Evolutionary conservation across 352 stramenopile species (phyloP).

Genomic region (Albugo laibachii): DNA sequence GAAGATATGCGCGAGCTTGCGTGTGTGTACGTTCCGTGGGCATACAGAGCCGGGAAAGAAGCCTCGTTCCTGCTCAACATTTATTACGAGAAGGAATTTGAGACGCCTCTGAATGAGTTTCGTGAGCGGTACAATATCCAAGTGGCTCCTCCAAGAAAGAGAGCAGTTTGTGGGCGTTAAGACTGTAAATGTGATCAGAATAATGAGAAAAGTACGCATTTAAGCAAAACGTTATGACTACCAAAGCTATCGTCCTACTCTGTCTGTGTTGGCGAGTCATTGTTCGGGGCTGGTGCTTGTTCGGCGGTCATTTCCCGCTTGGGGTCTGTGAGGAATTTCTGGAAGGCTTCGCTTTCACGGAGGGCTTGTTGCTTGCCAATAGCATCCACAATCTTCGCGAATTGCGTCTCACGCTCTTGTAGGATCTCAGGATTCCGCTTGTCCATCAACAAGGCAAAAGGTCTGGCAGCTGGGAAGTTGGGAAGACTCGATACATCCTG

Average conservation of each 20-base stretch:
- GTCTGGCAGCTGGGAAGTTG: constrained; percentile 20
- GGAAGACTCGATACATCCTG: constrained; percentile 18
- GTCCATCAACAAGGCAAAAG: constrained; percentile 27
- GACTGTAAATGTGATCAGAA: too few relatives aligned
- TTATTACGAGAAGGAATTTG: constrained; percentile 92
- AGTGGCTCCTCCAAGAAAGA: not conserved
- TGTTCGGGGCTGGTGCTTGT: too few relatives aligned
- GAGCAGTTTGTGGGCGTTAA: too few relatives aligned
- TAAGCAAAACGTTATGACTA: too few relatives aligned
- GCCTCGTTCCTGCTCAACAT: constrained; percentile 79
- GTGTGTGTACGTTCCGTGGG: constrained; percentile 88
- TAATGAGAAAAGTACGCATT: too few relatives aligned
- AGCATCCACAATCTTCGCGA: constrained; percentile 41
- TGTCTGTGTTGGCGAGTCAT: too few relatives aligned
- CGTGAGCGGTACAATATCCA: constrained; percentile 23
- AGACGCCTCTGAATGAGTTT: constrained; percentile 79
- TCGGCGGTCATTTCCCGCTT: too few relatives aligned
- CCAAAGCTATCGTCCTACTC: too few relatives aligned
- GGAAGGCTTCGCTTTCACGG: constrained; percentile 23
- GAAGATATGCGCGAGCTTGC: constrained; percentile 61
- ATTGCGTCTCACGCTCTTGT: constrained; percentile 33
- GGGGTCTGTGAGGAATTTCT: constrained; percentile 21
- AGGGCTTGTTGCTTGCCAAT: constrained; percentile 28
- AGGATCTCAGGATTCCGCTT: constrained; percentile 47
- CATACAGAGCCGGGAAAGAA: constrained; percentile 45